Percentiles rank a stretch among this genome's conserved stretches.
phyloP scores from a whole-genome alignment of 768 basidiomycete species.

The Cyathus striatus region DNA sequence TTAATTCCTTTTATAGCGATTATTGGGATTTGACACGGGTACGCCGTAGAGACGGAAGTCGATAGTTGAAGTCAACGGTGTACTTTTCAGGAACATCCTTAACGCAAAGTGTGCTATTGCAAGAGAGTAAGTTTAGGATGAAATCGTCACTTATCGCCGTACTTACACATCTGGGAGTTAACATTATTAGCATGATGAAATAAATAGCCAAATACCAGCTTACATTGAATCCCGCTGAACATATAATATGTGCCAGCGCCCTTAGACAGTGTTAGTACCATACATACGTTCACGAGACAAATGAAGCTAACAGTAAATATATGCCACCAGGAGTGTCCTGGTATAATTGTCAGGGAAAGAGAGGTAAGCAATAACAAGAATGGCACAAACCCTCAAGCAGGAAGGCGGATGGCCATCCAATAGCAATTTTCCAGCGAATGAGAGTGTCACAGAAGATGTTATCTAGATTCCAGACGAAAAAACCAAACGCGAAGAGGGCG shows the following conservation, averaged over 20 bases:
- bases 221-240: constrained; percentile 49
- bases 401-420: constrained; percentile 67
- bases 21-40: constrained; percentile 17
- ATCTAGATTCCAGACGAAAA: constrained; percentile 77
- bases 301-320: constrained; percentile 46
- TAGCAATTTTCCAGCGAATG: constrained; percentile 45
- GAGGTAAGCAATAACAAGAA: no score
- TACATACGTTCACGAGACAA: not conserved
- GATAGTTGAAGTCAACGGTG: constrained; percentile 30
- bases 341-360: no score
- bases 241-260: constrained; percentile 48
- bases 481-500: constrained; percentile 54
- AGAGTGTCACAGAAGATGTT: constrained; percentile 65
- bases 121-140: not conserved
- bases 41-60: constrained; percentile 45
- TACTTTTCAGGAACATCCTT: constrained; percentile 56
- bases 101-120: constrained; percentile 47
- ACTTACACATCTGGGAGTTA: constrained; percentile 48
- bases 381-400: constrained; percentile 50
- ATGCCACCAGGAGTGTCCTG: constrained; percentile 77
- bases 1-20: not conserved
- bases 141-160: not conserved
- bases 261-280: constrained; percentile 15
- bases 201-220: constrained; percentile 13
- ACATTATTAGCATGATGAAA: constrained; percentile 3